phyloP scores from a whole-genome alignment of 306 rosid genomes.

The Gleditsia sinensis region DNA sequence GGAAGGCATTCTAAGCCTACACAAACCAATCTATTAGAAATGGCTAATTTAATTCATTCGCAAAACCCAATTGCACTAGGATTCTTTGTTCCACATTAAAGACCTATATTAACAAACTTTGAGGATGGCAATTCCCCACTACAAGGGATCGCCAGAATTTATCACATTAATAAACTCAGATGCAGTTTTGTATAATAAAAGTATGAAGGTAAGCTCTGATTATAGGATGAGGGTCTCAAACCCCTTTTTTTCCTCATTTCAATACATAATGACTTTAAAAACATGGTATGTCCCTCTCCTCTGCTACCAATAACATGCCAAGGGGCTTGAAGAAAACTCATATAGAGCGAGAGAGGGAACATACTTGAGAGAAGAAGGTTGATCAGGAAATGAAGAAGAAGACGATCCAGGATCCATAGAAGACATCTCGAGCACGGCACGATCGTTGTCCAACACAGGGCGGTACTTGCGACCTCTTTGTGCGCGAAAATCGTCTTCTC shows the following conservation, averaged over 20 bases:
- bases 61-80: constrained; percentile 5
- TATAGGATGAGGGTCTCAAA: background rate
- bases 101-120: background rate
- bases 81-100: background rate
- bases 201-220: background rate
- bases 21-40: background rate
- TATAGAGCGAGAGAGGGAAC: background rate
- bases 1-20: background rate
- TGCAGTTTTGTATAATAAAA: background rate
- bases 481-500: constrained; percentile 64
- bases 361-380: constrained; percentile 64
- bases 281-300: background rate
- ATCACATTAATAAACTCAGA: background rate
- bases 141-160: background rate
- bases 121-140: background rate
- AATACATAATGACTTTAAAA: background rate
- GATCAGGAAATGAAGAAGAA: constrained; percentile 51
- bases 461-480: constrained; percentile 79
- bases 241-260: background rate
- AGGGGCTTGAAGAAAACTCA: background rate
- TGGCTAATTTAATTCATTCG: background rate
- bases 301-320: background rate
- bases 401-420: constrained; percentile 88
- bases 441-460: constrained; percentile 90
- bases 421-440: constrained; percentile 98